Conservation (phyloP, 2,329 filamentous ascomycete genomes). For the Ophiognomonia clavigignenti-juglandacearum region DNA sequence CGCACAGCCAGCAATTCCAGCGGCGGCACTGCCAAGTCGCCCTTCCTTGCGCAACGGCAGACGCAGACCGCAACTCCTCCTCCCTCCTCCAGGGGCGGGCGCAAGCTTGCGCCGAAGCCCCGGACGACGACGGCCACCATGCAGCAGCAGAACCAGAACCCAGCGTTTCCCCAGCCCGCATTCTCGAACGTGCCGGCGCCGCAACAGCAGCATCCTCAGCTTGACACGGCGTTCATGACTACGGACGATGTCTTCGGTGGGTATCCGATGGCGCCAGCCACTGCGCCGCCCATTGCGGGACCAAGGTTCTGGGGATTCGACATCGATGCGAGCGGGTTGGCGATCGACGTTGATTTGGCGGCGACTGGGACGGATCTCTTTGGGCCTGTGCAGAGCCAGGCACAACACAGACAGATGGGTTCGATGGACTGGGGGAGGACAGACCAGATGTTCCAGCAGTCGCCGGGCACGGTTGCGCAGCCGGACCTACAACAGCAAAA, state of each 20-base stretch:
- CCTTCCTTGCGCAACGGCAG: constrained; percentile 33
- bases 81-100: constrained; percentile 50
- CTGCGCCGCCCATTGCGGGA: constrained; percentile 38
- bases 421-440: constrained; percentile 55
- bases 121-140: constrained; percentile 42
- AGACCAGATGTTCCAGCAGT: constrained; percentile 51
- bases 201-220: constrained; percentile 42
- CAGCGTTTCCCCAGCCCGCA: constrained; percentile 47
- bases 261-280: constrained; percentile 53
- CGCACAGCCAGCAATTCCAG: constrained; percentile 33
- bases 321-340: constrained; percentile 30
- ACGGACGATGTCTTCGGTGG: constrained; percentile 54
- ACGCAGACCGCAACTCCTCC: constrained; percentile 51
- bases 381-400: constrained; percentile 28
- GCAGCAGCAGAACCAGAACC: too few relatives aligned
- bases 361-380: constrained; percentile 40
- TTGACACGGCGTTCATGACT: constrained; percentile 39
- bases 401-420: constrained; percentile 30
- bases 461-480: constrained; percentile 28
- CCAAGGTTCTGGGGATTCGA: constrained; percentile 58
- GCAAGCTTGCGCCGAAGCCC: constrained; percentile 49
- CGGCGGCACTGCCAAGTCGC: constrained; percentile 27
- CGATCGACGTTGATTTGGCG: constrained; percentile 36
- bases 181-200: constrained; percentile 45
- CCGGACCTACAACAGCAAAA: constrained; percentile 22